Base-by-base conservation (phyloP, 2,329 filamentous ascomycete species). In the Arthrobotrys sinensis region DNA sequence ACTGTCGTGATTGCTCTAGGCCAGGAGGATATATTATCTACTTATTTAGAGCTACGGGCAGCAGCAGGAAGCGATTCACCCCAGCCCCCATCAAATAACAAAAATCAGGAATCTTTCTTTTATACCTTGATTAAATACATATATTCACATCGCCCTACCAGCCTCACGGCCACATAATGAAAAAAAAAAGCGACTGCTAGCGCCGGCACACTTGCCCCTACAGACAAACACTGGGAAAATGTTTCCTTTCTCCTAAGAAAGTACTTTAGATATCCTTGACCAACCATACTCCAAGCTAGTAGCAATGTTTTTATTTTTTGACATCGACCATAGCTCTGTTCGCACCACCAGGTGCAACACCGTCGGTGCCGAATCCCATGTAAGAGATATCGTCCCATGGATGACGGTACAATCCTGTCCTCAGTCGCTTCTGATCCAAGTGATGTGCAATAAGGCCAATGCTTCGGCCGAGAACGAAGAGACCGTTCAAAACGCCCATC, bases 381-480 rank as follows among this genome's bases (percentile, higher is more conserved):
- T 97, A 97, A 82, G 94, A 97, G 85, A 97, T 97, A 86, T 97
- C 94, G 85, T 97, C 96, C 96, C 96, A 98, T 85, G 96, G 96
- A 90, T 97, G 94, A 85, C 96, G 92, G 92, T 99, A 99, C 81
- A 99, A 91, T 85, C 96, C 96, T 84, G 96, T 99, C 84, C 95
- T 92, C 86, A 99, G 90, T 87, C 96, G 91, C 94, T 99, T 99
- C 90, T 99, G 96, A 88, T 99, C 96, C 83, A 99, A 91, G 90
- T 95, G 98, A 87, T 99, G 96, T 84, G 96, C 96, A 92, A 99
- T 99, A 82, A 99, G 89, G 93, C 96, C 96, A 84, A 99, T 99
- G 86, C 90, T 93, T 84, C 96, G 92, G 84, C 96, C 96, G 79
- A 99, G 91, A 55, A 99, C 96, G 89, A 99, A 99, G 79, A 99